These are phyloP conservation scores for Annulohypoxylon nitens DNA, from an alignment of 495 filamentous ascomycete species.

Conservation along the genomic window DNA sequence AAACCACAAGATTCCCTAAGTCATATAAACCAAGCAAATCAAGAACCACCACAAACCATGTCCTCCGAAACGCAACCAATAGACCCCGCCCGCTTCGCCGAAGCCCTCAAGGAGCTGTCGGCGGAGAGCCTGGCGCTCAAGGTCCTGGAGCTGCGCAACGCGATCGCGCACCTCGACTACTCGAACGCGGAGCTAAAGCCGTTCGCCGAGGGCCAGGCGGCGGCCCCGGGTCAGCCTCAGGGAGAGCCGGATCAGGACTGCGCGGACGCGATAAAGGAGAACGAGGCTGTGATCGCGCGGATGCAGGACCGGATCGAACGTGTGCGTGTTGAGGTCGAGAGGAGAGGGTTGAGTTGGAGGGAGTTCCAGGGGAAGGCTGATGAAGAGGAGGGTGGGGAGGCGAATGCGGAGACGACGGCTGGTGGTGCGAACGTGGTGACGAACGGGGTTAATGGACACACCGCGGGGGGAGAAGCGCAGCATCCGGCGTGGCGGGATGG, in stretches of 20 bases:
- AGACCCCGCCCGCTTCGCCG: conserved; percentile 72
- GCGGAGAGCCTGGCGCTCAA: conserved; percentile 81
- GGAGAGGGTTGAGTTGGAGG: conserved; percentile 77
- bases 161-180: conserved; percentile 81
- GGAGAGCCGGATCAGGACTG: conserved; percentile 72
- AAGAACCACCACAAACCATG: conserved; percentile 48
- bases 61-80: conserved; percentile 69
- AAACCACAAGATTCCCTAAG: background rate
- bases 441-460: conserved; percentile 53
- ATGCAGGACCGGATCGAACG: conserved; percentile 79
- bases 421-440: conserved; percentile 51
- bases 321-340: conserved; percentile 80
- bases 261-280: conserved; percentile 78
- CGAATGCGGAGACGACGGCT: conserved; percentile 49
- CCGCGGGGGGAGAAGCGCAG: conserved; percentile 20
- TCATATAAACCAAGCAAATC: background rate
- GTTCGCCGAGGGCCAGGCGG: conserved; percentile 62
- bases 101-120: conserved; percentile 79
- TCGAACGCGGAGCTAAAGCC: conserved; percentile 79
- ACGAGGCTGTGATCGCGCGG: conserved; percentile 76
- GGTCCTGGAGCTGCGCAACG: conserved; percentile 84
- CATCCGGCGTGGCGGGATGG: conserved; percentile 66
- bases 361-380: conserved; percentile 64
- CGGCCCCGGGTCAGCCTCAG: conserved; percentile 39
- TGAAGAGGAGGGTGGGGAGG: conserved; percentile 46